Evolutionary conservation across 2,329 filamentous ascomycete genomes (phyloP), one percentile per base, ranked within the genome.

Genomic region (Lizonia empirigonia): DNA sequence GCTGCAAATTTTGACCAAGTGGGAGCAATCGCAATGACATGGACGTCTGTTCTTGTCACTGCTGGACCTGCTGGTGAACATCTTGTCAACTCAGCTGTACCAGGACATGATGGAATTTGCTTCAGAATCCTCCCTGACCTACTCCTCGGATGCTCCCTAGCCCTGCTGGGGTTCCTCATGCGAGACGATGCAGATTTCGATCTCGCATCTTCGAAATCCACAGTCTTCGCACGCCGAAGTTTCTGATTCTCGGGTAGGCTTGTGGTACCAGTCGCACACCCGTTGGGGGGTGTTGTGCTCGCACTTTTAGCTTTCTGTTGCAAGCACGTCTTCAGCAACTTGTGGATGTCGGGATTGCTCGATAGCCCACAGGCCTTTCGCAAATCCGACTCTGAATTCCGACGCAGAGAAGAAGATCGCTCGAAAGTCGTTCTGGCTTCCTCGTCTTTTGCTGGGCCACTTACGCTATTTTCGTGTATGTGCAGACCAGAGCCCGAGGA

Each of bases 31-130:
- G 68, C 60, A 24, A 73, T 57, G 16, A 72, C 63, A 45, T 73
- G 70, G 3, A 73, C 69, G 50, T 71, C 69, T 1, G 71, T 68
- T 4, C 62, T 56, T 5, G 70, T 74, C 6, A 65, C 47, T 5
- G 67, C 69, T 18, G 68, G 55, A 24, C 62, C 58, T 16, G 68
- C 70, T 18, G 46, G 50, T 18, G 26, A 56, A 33, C 68, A 59
- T 44, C 67, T 73, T 7, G 35, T 36, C 16, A 27, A 38, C 18
- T 22, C 15, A 8, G 51, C 50, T 5, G 51, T 52, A 12, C 45
- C 53, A 5, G 56, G 60, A 44, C 37, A 65, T 5, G 42, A 55
- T 7, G 34, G 16, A 1, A 8, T 8, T 24, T n/a, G 15, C 10
- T 27, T 29, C 5, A 22, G 18, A 15, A 2, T 12, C 18, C 20